Evolutionary conservation across 2,329 filamentous ascomycete species (phyloP).

Genomic region (Paraconiothyrium brasiliense): DNA sequence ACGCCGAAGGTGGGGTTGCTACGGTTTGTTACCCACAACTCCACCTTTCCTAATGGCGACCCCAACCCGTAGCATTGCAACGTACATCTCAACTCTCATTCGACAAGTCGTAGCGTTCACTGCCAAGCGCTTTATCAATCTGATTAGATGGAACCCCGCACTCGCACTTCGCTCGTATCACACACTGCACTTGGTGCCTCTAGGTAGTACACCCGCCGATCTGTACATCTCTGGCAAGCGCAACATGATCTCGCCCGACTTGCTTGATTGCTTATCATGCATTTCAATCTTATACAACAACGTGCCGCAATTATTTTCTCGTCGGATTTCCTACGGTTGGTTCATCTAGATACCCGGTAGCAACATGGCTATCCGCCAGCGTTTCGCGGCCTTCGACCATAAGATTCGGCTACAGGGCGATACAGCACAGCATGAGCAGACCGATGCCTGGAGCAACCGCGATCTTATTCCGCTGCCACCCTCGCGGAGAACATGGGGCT

Average conservation of each 20-base stretch:
- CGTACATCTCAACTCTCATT: neutral
- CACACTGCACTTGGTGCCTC: neutral
- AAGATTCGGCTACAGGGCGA: slow-evolving; percentile 52
- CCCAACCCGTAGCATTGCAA: neutral
- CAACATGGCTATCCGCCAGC: slow-evolving; percentile 21
- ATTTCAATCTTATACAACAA: neutral
- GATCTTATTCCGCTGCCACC: slow-evolving; percentile 52
- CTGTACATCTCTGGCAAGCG: neutral
- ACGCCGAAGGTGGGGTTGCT: slow-evolving; percentile 8
- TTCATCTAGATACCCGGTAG: neutral
- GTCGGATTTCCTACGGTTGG: no score
- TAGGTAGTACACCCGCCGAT: neutral
- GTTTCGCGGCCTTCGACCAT: slow-evolving; percentile 39
- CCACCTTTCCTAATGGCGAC: neutral
- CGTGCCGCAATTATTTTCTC: neutral
- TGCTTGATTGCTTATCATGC: slow-evolving; percentile 7
- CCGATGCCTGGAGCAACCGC: slow-evolving; percentile 53
- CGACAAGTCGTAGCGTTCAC: neutral
- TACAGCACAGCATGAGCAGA: slow-evolving; percentile 56
- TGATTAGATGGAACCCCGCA: slow-evolving; percentile 16
- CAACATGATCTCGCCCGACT: neutral
- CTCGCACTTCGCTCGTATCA: neutral
- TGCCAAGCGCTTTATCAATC: slow-evolving; percentile 10
- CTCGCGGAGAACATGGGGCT: slow-evolving; percentile 52
- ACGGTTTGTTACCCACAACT: neutral